Percentiles rank a stretch among this genome's conserved stretches.
phyloP scores from a whole-genome alignment of 2,329 filamentous ascomycete species.

The Trichoderma hamatum region DNA sequence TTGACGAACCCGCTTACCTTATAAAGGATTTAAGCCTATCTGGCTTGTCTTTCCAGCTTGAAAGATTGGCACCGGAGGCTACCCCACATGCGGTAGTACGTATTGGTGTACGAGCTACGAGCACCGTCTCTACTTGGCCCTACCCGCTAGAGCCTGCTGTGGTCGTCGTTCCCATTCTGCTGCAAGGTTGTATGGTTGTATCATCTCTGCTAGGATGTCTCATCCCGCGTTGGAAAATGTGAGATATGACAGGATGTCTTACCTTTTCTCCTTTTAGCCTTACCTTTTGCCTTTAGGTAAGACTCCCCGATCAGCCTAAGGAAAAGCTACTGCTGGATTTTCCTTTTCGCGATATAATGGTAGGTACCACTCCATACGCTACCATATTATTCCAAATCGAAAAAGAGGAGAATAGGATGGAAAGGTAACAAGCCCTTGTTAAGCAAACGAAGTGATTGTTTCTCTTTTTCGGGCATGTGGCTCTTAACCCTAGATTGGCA shows the following conservation, averaged over 20 bases:
- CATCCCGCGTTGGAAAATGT: conserved; percentile 2
- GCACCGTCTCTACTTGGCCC: neutral
- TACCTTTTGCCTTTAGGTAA: neutral
- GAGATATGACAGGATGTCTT: conserved; percentile 7
- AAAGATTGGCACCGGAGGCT: neutral
- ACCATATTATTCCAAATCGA: neutral
- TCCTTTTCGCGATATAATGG: neutral
- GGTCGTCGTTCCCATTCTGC: neutral
- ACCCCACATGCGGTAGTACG: neutral
- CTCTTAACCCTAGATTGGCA: neutral
- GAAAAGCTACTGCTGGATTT: neutral
- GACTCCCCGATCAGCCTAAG: neutral
- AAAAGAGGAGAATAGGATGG: neutral
- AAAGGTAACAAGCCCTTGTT: neutral
- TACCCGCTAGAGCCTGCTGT: neutral
- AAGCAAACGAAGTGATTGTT: neutral
- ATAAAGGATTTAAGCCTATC: neutral
- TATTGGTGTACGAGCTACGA: neutral
- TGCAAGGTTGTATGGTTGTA: neutral
- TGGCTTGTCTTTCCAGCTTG: neutral
- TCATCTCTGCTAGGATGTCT: conserved; percentile 2
- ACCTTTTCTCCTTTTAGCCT: conserved; percentile 24
- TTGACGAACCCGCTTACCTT: neutral
- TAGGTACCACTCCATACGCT: neutral
- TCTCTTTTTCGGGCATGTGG: neutral